Base-by-base conservation (phyloP, 345 rosid species). In the Populus pruinosa region DNA sequence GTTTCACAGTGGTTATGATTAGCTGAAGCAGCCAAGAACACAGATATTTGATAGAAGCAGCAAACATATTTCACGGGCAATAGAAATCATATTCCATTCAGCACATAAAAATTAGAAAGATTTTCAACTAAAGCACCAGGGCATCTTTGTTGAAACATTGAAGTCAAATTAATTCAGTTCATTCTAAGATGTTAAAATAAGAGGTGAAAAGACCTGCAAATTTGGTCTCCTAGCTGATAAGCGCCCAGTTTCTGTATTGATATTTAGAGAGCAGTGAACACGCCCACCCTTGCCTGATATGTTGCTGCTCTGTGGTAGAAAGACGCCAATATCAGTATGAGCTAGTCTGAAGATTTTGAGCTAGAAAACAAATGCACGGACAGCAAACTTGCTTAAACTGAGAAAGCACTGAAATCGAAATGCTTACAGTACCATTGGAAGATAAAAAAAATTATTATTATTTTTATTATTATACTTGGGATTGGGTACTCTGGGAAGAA, bases 181-280 rank as follows among this genome's bases (percentile, higher is more conserved):
- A 65, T 27, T 65, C 39, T 17, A 65, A 65, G n/a, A 8, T 18
- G 11, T 33, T 67, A 18, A 13, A 36, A 61, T 71, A 68, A 69
- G 59, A 71, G 62, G 67, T 62, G 71, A 49, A 93, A 96, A 9
- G 77, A 96, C 98, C 94, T 96, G 98, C 85, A 96, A 90, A 86
- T 90, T 93, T 69, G 98, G 99, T 78, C 98, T 91, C 86, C 99
- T 92, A 62, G 99, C 99, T 69, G 99, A 96, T 81, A 96, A 88
- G n/a, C 97, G 93, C 67, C 99, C 98, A 16, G 99, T 96, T 87
- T 93, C 98, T 33, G 98, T 96, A 79, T 96, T 96, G 86, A 96
- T 96, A 83, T 96, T 96, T 74, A 96, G 82, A 75, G 99, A 96
- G 84, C 99, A 93, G 84, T 96, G 99, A 75, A 96, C 89, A 31